Percentiles rank a stretch among this genome's conserved stretches.
Evolutionary conservation across 208 protist genomes (phyloP).

Genomic region (Trichomonas tenax): DNA sequence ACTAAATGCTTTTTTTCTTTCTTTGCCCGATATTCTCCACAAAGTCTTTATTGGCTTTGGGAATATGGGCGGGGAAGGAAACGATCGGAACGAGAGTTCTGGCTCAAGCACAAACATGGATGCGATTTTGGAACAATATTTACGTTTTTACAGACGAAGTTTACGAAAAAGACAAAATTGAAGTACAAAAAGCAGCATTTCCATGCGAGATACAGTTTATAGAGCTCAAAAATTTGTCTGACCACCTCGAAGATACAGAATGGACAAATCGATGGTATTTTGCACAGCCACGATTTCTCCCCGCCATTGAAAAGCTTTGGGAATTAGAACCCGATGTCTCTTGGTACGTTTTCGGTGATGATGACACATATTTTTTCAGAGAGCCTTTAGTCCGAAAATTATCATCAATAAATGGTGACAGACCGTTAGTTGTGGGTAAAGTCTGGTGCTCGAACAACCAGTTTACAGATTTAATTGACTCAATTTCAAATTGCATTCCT

Average conservation of each 20-base stretch:
- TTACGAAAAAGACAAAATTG: not conserved
- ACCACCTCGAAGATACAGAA: slow-evolving; percentile 3
- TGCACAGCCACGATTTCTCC: not conserved
- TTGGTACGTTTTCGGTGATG: slow-evolving; percentile 16
- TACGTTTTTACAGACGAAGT: not conserved
- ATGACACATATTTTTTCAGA: slow-evolving; percentile 18
- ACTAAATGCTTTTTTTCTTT: not conserved
- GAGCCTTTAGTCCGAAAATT: not conserved
- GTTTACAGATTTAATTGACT: not conserved
- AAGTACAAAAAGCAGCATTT: not conserved
- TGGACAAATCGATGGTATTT: not conserved
- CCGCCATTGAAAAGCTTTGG: not conserved
- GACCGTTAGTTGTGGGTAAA: not conserved
- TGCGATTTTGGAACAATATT: not conserved
- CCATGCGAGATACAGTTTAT: not conserved
- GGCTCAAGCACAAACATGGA: not conserved
- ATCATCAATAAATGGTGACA: not conserved
- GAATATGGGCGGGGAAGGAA: slow-evolving; percentile 7
- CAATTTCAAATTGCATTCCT: not conserved
- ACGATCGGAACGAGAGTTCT: not conserved
- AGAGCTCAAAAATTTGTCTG: not conserved
- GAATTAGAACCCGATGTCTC: not conserved
- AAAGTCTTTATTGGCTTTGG: not conserved
- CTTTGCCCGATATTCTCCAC: not conserved
- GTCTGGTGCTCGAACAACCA: not conserved